These are phyloP conservation scores for Trichoderma arundinaceum DNA, from an alignment of 2,329 filamentous ascomycete species.

Conservation along the genomic window DNA sequence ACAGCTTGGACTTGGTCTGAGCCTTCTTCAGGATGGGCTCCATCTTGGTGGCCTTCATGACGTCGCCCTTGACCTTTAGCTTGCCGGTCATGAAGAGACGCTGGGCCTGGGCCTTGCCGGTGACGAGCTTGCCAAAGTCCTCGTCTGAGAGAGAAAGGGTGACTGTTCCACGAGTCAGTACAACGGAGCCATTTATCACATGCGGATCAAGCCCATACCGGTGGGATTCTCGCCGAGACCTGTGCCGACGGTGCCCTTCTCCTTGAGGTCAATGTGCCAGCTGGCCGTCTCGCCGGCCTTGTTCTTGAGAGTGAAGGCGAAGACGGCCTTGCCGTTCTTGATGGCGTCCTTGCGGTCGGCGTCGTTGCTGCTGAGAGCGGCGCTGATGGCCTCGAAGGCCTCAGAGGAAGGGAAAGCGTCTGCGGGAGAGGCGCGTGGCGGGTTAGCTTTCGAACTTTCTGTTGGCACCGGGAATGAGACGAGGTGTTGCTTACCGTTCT, in stretches of 20 bases:
- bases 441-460: neutral
- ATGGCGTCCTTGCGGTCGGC: constrained; percentile 84
- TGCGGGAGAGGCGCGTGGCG: constrained; percentile 43
- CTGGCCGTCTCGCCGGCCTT: constrained; percentile 74
- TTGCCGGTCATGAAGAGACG: constrained; percentile 97
- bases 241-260: constrained; percentile 80
- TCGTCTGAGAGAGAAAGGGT: constrained; percentile 83
- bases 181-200: neutral
- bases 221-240: constrained; percentile 81
- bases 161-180: constrained; percentile 58
- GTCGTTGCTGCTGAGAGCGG: constrained; percentile 68
- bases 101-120: constrained; percentile 92
- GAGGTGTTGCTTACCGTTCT: constrained; percentile 64
- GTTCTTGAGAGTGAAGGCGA: constrained; percentile 94
- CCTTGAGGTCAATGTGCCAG: constrained; percentile 97
- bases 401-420: constrained; percentile 86
- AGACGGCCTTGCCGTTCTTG: constrained; percentile 85
- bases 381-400: constrained; percentile 88
- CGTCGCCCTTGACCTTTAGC: constrained; percentile 96
- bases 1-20: constrained; percentile 83
- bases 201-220: constrained; percentile 58
- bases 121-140: constrained; percentile 83
- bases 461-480: too few relatives aligned
- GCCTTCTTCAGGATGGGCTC: constrained; percentile 91
- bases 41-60: constrained; percentile 98